Evolutionary conservation across 345 rosid genomes (phyloP), one percentile per base, ranked within the genome.

Genomic region (Boechera retrofracta): DNA sequence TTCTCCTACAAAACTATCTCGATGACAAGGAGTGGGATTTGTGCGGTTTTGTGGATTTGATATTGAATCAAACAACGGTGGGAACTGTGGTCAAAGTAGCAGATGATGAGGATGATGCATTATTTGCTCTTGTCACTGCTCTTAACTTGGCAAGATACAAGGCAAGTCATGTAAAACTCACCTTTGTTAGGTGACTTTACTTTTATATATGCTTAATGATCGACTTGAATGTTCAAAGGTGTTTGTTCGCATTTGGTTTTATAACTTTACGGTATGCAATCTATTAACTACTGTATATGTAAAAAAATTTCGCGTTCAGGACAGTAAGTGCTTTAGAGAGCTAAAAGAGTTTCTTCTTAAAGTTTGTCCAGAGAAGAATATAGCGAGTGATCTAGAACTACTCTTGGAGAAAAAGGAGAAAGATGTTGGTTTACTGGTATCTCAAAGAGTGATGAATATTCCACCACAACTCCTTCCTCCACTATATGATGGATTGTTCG

Each of bases 361-460:
- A 42, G 77, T 75, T 28, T 87, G 93, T 78, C 77, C 64, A 7
- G 89, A 86, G 53, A 87, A 81, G 48, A 79, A 69, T 29, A 39
- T 65, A 31, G 71, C 39, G 6, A 77, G 52, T 59, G 78, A 87
- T 59, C 75, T 94, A 64, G 81, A 81, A 79, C 24, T 80, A 47
- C 71, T 90, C 28, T 67, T 85, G 69, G 87, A 79, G 73, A 89
- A 92, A 64, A 77, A 83, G 73, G 81, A 89, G 18, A 72, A 73
- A 7, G 33, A 65, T 64, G 86, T 83, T 47, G 97, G 89, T 80
- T 84, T 94, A 16, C 77, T 94, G 82, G 92, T 94, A 61, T 92
- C 95, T 58, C 97, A 89, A 74, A 86, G 85, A n/a, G 92, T 90
- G 75, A 82, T 82, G 76, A 92, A 92, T 83, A 87, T 94, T 54